Evolutionary conservation across 306 rosid species (phyloP), one percentile per base, ranked within the genome.

Genomic region (Quercus robur): DNA sequence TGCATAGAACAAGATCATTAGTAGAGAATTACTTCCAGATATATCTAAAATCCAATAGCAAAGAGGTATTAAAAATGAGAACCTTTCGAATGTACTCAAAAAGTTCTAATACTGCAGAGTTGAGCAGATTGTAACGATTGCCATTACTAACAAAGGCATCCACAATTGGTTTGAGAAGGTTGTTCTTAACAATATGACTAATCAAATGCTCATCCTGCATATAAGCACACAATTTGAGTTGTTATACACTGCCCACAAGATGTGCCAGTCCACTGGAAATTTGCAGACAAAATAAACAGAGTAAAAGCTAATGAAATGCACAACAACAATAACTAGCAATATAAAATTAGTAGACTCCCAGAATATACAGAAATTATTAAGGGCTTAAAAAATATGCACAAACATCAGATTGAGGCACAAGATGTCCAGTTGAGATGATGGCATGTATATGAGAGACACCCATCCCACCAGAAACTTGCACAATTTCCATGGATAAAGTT

Each of bases 191-290:
- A 78, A 94, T 86, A 88, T 94, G 90, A 79, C 61, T 90, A 38
- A 87, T 61, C 87, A 94, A 84, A 86, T 94, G 97, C 75, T 92
- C 99, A 84, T 94, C 97, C 99, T 94, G 94, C 90, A 85, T 56
- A 84, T 85, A 75, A 56, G 83, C 81, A 90, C 64, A 79, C 68
- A 66, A 33, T 25, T 20, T 31, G 28, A 70, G 72, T 14, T 33
- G 9, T 59, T 70, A 15, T 14, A 25, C 33, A 46, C 59, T 5
- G 49, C 11, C 75, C 41, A 71, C 12, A 51, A 23, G 33, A 71
- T 15, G 15, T 51, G 75, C 28, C 26, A 23, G 63, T 28, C 64
- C 77, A 76, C 66, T 77, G 74, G 30, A 57, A 57, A 67, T 49
- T 58, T n/a, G 51, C 70, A 86, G 54, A 28, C 44, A 75, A 77